Conservation (phyloP, 352 stramenopile genomes). For the Phytopythium aichiense region DNA sequence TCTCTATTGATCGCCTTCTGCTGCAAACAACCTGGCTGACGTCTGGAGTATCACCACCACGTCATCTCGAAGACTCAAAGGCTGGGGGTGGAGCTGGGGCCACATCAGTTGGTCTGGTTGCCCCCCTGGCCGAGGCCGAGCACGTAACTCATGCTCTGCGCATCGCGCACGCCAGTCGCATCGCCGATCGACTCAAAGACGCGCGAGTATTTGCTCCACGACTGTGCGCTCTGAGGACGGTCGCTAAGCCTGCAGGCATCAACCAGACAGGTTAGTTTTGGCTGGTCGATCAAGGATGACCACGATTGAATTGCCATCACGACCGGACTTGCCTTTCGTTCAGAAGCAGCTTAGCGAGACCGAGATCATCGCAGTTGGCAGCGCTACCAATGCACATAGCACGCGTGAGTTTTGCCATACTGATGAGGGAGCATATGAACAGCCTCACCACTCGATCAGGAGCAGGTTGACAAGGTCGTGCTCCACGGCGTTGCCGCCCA, state of each 20-base stretch:
- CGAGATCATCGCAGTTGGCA: conserved; percentile 61
- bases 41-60: neutral
- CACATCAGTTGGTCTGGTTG: conserved; percentile 63
- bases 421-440: neutral
- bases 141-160: conserved; percentile 88
- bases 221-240: conserved; percentile 74
- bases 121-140: conserved; percentile 74
- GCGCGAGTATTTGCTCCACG: conserved; percentile 73
- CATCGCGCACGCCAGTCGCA: conserved; percentile 65
- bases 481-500: conserved; percentile 67
- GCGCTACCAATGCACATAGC: conserved; percentile 29
- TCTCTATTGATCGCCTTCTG: neutral
- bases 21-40: neutral
- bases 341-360: conserved; percentile 73
- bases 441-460: conserved; percentile 64
- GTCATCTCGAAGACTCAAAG: neutral
- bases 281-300: neutral
- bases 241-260: conserved; percentile 41
- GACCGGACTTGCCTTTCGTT: conserved; percentile 54
- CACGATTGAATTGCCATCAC: neutral
- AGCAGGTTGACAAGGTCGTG: conserved; percentile 75
- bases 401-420: neutral
- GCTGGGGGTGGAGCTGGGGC: neutral
- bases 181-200: conserved; percentile 70
- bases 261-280: neutral